A percentile compares a stretch with the other conserved stretches of the same genome.
phyloP scores from a whole-genome alignment of 306 rosid species.

The Medicago truncatula region DNA sequence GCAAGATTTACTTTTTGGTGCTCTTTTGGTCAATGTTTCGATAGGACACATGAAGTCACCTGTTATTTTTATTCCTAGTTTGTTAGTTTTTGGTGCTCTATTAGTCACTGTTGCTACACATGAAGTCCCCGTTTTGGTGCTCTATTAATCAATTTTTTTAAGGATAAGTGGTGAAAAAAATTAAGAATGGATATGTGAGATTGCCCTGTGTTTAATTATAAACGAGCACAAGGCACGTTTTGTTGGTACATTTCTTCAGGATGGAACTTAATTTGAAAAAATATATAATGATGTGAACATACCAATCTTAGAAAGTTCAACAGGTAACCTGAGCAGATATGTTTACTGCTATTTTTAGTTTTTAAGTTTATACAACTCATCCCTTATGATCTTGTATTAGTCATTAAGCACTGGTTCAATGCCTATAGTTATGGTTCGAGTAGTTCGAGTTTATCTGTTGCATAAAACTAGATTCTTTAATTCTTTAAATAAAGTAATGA shows the following conservation, averaged over 20 bases:
- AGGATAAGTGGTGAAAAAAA: no score
- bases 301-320: neutral
- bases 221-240: neutral
- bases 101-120: neutral
- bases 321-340: neutral
- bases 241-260: neutral
- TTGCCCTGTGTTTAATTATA: no score
- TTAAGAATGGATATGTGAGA: no score
- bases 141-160: no score
- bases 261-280: neutral
- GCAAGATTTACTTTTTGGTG: no score
- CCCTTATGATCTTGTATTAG: neutral
- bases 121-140: neutral
- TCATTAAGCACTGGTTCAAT: neutral
- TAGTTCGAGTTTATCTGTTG: neutral
- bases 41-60: neutral
- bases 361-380: neutral
- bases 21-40: neutral
- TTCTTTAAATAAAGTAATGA: neutral
- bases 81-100: neutral
- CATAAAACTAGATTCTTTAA: constrained; percentile 14
- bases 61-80: neutral
- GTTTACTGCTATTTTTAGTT: no score
- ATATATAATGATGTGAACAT: neutral
- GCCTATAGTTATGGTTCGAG: neutral